Percentiles rank a stretch among this genome's conserved stretches.
phyloP scores from a whole-genome alignment of 139 green algal species.

The Nannochloris sp. region DNA sequence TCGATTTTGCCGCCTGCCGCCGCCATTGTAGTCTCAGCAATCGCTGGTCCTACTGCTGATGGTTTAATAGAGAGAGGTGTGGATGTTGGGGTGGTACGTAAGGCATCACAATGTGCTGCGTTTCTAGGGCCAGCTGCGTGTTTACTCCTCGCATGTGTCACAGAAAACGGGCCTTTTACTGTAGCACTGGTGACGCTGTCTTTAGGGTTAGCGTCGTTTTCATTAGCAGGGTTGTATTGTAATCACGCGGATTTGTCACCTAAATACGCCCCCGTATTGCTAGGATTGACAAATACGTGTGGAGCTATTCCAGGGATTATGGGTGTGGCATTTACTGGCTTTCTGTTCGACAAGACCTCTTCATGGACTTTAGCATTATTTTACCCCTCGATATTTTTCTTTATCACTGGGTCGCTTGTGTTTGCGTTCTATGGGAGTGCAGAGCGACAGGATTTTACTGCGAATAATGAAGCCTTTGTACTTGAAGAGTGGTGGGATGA shows the following conservation, averaged over 20 bases:
- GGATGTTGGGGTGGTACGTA: slow-evolving; percentile 64
- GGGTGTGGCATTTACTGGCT: slow-evolving; percentile 54
- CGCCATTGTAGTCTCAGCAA: slow-evolving; percentile 40
- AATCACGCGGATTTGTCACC: slow-evolving; percentile 89
- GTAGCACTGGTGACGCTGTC: slow-evolving; percentile 57
- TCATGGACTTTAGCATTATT: slow-evolving; percentile 81
- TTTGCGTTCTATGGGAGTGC: slow-evolving; percentile 35
- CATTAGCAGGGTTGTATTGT: slow-evolving; percentile 90
- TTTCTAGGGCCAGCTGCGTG: slow-evolving; percentile 82
- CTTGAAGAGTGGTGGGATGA: slow-evolving; percentile 11
- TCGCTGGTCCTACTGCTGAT: slow-evolving; percentile 66
- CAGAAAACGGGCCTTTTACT: neutral
- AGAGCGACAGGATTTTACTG: slow-evolving; percentile 39
- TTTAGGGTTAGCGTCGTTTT: slow-evolving; percentile 73
- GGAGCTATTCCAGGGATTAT: slow-evolving; percentile 86
- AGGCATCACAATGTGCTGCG: slow-evolving; percentile 70
- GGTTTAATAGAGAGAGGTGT: slow-evolving; percentile 58
- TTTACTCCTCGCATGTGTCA: slow-evolving; percentile 50
- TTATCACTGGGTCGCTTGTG: slow-evolving; percentile 47
- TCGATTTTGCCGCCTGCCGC: slow-evolving; percentile 79
- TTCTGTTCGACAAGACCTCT: slow-evolving; percentile 59
- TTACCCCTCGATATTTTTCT: slow-evolving; percentile 59
- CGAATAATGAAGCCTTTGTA: slow-evolving; percentile 37
- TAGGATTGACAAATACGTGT: slow-evolving; percentile 92
- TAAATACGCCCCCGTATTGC: slow-evolving; percentile 81